These are phyloP conservation scores for Coniochaeta sp. DNA, from an alignment of 2,329 filamentous ascomycete species.

Conservation along the genomic window DNA sequence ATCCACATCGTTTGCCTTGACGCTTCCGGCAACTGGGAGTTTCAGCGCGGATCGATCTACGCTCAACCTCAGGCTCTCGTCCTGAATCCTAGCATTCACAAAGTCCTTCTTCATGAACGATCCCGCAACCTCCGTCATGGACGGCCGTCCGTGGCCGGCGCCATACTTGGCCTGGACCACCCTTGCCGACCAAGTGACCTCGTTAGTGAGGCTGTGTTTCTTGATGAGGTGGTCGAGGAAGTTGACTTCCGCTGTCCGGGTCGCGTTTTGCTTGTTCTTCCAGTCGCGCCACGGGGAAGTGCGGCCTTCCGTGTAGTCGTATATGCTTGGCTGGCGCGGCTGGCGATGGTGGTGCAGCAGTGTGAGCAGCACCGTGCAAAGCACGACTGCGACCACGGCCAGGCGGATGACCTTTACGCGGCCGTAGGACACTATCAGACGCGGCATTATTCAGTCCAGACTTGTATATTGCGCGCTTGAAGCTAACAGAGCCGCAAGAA, in stretches of 20 bases:
- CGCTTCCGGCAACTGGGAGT: constrained; percentile 24
- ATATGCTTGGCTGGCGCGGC: constrained; percentile 9
- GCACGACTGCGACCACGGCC: constrained; percentile 4
- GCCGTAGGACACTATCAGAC: constrained; percentile 4
- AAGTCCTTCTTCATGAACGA: constrained; percentile 13
- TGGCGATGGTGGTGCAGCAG: constrained; percentile 6
- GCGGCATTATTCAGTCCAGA: constrained; percentile 1
- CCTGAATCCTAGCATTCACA: constrained; percentile 8
- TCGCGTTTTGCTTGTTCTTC: constrained; percentile 8
- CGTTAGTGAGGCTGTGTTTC: constrained; percentile 15
- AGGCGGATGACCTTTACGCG: constrained; percentile 7
- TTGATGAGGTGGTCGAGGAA: constrained; percentile 17
- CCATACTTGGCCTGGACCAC: constrained; percentile 11
- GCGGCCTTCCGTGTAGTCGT: constrained; percentile 17
- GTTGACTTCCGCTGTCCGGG: constrained; percentile 11
- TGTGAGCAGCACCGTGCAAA: constrained; percentile 9
- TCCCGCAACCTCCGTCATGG: constrained; percentile 11
- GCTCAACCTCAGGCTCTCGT: constrained; percentile 9
- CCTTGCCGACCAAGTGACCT: constrained; percentile 16
- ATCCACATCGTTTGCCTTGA: constrained; percentile 24
- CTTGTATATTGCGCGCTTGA: constrained; percentile 7
- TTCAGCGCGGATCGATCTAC: constrained; percentile 10
- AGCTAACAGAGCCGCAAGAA: neutral
- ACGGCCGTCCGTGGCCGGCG: constrained; percentile 8
- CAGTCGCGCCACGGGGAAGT: constrained; percentile 11